Evolutionary conservation across 352 stramenopile genomes (phyloP), one percentile per base, ranked within the genome.

Genomic region (Blastocystis sp.): DNA sequence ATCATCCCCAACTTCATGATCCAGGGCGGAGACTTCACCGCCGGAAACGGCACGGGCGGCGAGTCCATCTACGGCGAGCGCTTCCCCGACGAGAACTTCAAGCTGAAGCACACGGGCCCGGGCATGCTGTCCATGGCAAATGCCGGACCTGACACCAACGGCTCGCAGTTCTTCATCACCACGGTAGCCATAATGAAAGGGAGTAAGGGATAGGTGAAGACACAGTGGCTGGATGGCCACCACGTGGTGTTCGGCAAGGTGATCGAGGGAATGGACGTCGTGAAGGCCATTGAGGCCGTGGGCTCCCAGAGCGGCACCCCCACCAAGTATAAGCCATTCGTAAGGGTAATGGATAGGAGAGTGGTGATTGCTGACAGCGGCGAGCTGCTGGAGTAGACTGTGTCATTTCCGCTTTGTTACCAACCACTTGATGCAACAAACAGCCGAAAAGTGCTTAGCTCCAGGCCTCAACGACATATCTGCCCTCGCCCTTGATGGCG

Each of bases 91-190:
- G 89, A 91, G 59, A 89, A 90, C 42, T 70, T 90, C 42, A 89
- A 66, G 28, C 90, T 94, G 43, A 93, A 93, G 87, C 92, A 95
- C 89, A 92, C 91, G 1, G 90, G 91, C 21, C 89, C 59, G 21
- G 92, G 90, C 19, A 57, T 91, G 19, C 69, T 91, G 19, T 90
- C 90, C 64, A 96, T 96, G 94, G 93, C 93, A 61, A 96, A 96
- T 91, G 92, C 92, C 24, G 91, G 91, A 28, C 91, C 93, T 11
- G 92, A 95, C 91, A 94, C 94, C 65, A 98, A 98, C 90, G 94
- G 94, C 87, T 95, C 91, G 68, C 95, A 98, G 91, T 98, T 98
- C 90, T 98, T 98, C 90, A 97, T 98, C 76, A 98, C 94, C 81
- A 98, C 94, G 62, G 95, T 97, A 57, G 94, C 95, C 1, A 98